Conservation (phyloP, 1,139 yeast species). For the Yamadazyma blattariae region DNA sequence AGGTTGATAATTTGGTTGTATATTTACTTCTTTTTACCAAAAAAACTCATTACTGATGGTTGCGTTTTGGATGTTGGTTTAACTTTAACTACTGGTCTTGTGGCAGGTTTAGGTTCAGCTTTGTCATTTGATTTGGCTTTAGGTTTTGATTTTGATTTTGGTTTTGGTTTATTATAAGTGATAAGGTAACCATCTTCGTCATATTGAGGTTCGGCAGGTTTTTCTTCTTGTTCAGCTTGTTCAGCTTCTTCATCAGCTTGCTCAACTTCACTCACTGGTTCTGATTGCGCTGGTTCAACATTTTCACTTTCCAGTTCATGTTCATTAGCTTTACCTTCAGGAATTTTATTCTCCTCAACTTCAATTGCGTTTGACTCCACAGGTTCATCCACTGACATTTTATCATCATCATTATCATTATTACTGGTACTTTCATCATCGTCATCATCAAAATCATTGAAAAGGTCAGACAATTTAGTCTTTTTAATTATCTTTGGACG, state of each 20-base stretch:
- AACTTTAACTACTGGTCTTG: conserved; percentile 5
- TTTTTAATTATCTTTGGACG: conserved; percentile 1
- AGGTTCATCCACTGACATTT: neutral
- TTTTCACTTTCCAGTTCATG: neutral
- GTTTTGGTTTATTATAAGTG: conserved; percentile 21
- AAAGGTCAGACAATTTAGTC: conserved; percentile 12
- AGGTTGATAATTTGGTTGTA: no score
- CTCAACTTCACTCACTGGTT: neutral
- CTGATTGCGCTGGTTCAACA: neutral
- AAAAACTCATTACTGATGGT: conserved; percentile 37
- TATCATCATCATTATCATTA: conserved; percentile 6
- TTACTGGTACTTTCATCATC: no score
- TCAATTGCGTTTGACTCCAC: no score
- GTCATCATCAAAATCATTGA: conserved; percentile 15
- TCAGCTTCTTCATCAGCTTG: conserved; percentile 2
- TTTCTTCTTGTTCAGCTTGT: conserved; percentile 3
- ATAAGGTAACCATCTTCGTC: conserved; percentile 46
- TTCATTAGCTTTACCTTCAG: neutral
- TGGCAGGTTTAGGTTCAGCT: conserved; percentile 5
- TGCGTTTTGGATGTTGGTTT: conserved; percentile 7
- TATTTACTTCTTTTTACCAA: conserved; percentile 13
- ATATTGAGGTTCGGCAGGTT: conserved; percentile 16
- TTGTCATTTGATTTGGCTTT: conserved; percentile 12
- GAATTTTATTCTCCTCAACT: neutral
- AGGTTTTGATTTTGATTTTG: conserved; percentile 10